Conservation (phyloP, 2,329 filamentous ascomycete species). For the Pseudogymnoascus sp. region DNA sequence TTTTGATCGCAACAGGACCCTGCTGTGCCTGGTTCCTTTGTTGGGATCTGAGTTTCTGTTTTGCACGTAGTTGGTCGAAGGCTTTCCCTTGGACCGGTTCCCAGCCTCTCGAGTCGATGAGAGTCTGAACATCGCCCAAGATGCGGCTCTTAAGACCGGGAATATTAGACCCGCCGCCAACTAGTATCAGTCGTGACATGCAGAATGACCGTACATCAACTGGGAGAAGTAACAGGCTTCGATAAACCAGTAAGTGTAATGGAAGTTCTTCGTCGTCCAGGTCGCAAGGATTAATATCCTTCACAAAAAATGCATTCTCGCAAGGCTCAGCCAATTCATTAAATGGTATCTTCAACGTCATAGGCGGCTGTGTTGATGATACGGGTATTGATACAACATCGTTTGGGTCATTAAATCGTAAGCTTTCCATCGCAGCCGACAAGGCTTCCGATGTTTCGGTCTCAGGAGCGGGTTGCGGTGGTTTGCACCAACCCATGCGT, state of each 20-base stretch:
- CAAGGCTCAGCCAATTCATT: conserved; percentile 63
- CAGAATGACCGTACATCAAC: conserved; percentile 76
- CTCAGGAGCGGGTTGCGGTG: conserved; percentile 6
- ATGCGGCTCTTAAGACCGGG: conserved; percentile 72
- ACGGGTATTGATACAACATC: conserved; percentile 34
- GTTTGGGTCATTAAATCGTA: conserved; percentile 37
- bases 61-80: conserved; percentile 42
- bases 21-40: conserved; percentile 1
- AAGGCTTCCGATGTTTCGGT: conserved; percentile 27
- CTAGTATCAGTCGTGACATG: conserved; percentile 82
- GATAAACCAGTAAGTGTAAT: conserved; percentile 67
- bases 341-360: conserved; percentile 58
- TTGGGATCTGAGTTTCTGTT: conserved; percentile 16
- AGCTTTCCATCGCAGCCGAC: conserved; percentile 47
- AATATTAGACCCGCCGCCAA: conserved; percentile 70
- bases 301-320: conserved; percentile 67
- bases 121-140: conserved; percentile 60
- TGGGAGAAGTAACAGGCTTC: conserved; percentile 64
- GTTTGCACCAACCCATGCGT: conserved; percentile 68
- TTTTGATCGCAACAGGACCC: neutral
- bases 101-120: conserved; percentile 68
- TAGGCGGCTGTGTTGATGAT: conserved; percentile 37
- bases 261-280: conserved; percentile 85
- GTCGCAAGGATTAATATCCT: conserved; percentile 40
- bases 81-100: conserved; percentile 64